A percentile compares a stretch with the other conserved stretches of the same genome.
These are phyloP conservation scores for Suillus occidentalis DNA, from an alignment of 768 basidiomycete species.

Conservation along the genomic window DNA sequence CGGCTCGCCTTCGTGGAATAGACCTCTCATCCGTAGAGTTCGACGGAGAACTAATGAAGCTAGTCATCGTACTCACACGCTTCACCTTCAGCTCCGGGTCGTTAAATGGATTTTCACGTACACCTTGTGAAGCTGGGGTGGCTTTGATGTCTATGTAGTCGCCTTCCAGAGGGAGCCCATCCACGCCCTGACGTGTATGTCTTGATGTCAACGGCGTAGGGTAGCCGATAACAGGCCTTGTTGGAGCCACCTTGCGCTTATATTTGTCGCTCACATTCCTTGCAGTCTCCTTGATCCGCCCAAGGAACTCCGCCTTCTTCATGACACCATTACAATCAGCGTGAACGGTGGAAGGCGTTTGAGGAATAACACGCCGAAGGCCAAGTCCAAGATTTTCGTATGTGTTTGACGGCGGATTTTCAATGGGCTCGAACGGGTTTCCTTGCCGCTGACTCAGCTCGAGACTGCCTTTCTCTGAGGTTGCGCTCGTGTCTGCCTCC, in stretches of 20 bases:
- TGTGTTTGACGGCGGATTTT: conserved; percentile 19
- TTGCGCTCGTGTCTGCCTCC: conserved; percentile 26
- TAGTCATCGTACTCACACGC: conserved; percentile 43
- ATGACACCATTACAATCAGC: conserved; percentile 51
- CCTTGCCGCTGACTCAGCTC: conserved; percentile 22
- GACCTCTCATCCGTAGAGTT: conserved; percentile 64
- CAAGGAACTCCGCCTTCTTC: conserved; percentile 70
- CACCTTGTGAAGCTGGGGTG: conserved; percentile 17
- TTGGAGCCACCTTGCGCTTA: conserved; percentile 35
- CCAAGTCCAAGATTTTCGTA: conserved; percentile 41
- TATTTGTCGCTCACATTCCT: conserved; percentile 69
- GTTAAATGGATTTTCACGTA: conserved; percentile 41
- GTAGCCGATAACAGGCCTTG: conserved; percentile 57
- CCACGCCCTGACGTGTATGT: conserved; percentile 14
- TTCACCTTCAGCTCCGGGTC: conserved; percentile 32
- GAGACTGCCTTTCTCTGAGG: conserved; percentile 34
- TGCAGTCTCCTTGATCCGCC: conserved; percentile 61
- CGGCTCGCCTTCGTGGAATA: conserved; percentile 64
- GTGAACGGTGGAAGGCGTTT: conserved; percentile 35
- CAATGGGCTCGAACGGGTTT: conserved; percentile 14
- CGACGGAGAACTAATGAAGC: conserved; percentile 56
- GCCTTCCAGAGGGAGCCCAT: conserved; percentile 29
- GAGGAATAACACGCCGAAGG: conserved; percentile 47
- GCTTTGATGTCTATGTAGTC: conserved; percentile 34
- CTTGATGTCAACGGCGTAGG: conserved; percentile 44